These are phyloP conservation scores for Gastrodia elata DNA, from an alignment of 106 monocot genomes.

Conservation along the genomic window DNA sequence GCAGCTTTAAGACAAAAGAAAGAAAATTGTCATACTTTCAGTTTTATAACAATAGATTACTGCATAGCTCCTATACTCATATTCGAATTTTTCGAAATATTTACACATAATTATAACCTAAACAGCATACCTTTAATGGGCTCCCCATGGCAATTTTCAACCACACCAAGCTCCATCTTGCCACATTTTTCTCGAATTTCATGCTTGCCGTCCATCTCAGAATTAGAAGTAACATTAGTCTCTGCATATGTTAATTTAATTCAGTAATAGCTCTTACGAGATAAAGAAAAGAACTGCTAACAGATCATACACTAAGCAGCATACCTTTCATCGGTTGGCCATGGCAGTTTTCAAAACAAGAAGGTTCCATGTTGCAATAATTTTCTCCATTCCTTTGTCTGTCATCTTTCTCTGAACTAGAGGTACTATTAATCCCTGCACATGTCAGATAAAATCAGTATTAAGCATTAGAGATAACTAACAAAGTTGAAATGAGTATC, in stretches of 20 bases:
- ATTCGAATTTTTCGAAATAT: neutral
- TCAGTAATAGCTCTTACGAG: neutral
- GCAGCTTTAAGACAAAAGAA: too few relatives aligned
- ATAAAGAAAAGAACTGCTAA: neutral
- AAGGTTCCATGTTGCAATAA: conserved; percentile 12
- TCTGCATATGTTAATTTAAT: neutral
- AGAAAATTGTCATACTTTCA: too few relatives aligned
- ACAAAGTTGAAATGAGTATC: neutral
- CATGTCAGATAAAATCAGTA: neutral
- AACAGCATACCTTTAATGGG: neutral
- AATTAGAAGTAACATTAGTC: neutral
- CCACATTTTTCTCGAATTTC: neutral
- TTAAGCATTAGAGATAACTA: neutral
- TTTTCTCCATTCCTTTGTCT: conserved; percentile 1
- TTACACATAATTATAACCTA: neutral
- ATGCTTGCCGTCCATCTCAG: neutral
- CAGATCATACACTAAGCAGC: neutral
- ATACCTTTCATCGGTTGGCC: neutral
- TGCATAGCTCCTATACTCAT: neutral
- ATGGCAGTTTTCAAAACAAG: conserved; percentile 11
- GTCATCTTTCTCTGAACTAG: neutral
- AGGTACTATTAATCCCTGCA: neutral
- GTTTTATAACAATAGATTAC: too few relatives aligned
- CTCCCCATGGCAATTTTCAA: conserved; percentile 8
- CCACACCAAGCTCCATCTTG: conserved; percentile 11